Conservation (phyloP, 2,329 filamentous ascomycete species). For the Bipolaris gigantea region DNA sequence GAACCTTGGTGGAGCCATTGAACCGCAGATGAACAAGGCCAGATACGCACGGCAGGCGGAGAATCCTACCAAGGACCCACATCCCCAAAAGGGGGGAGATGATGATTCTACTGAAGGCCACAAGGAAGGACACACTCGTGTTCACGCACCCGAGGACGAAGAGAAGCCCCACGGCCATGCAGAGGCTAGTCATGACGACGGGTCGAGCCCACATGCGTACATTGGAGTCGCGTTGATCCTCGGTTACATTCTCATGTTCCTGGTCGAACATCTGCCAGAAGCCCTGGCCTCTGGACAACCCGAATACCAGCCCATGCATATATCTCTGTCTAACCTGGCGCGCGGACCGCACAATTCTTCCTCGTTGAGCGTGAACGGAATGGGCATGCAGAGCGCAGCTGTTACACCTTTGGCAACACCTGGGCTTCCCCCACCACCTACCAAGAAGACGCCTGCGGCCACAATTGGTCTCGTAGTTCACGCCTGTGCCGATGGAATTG, state of each 20-base stretch:
- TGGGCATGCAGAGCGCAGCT: slow-evolving; percentile 30
- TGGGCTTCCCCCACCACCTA: slow-evolving; percentile 39
- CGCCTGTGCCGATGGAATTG: slow-evolving; percentile 91
- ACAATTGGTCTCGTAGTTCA: slow-evolving; percentile 96
- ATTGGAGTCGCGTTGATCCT: slow-evolving; percentile 84
- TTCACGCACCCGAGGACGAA: slow-evolving; percentile 38
- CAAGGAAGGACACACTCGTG: slow-evolving; percentile 43
- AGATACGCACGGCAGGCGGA: slow-evolving; percentile 31
- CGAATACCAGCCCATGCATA: slow-evolving; percentile 73
- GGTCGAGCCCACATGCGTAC: slow-evolving; percentile 63
- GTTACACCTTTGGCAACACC: slow-evolving; percentile 37
- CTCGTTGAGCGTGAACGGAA: slow-evolving; percentile 39
- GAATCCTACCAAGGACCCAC: slow-evolving; percentile 24
- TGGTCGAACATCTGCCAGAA: slow-evolving; percentile 67
- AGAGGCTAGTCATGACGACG: slow-evolving; percentile 47
- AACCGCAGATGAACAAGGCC: slow-evolving; percentile 23
- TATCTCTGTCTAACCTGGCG: slow-evolving; percentile 81
- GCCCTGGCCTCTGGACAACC: slow-evolving; percentile 55
- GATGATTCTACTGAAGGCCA: slow-evolving; percentile 45
- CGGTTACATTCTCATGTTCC: slow-evolving; percentile 95
- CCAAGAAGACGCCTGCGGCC: slow-evolving; percentile 48
- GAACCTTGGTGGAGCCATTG: slow-evolving; percentile 20
- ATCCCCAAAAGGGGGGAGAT: slow-evolving; percentile 42
- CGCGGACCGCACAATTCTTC: slow-evolving; percentile 51
- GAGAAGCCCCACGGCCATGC: slow-evolving; percentile 50